Evolutionary conservation across 108 stramenopile genomes (phyloP).

Genomic region (Cyclotella atomus): DNA sequence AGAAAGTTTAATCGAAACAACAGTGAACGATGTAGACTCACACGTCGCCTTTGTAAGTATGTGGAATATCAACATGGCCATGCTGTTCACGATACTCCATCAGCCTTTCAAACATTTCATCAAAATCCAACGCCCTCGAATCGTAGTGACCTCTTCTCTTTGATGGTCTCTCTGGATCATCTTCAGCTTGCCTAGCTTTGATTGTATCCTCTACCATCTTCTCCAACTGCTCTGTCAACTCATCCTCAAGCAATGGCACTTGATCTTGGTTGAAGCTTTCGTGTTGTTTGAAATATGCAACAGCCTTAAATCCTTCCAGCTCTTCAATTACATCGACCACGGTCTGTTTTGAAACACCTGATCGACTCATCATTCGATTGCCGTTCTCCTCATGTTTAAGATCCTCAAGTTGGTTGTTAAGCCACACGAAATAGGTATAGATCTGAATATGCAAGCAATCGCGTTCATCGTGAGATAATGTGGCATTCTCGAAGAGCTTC

Average conservation of each 20-base stretch:
- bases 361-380: background rate
- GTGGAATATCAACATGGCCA: slow-evolving; percentile 8
- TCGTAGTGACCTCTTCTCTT: background rate
- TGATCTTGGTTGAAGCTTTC: background rate
- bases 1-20: background rate
- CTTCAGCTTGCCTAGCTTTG: background rate
- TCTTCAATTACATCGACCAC: background rate
- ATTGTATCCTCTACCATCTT: background rate
- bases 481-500: background rate
- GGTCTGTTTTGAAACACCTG: background rate
- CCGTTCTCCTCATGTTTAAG: background rate
- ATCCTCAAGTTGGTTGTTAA: background rate
- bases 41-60: slow-evolving; percentile 7
- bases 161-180: background rate
- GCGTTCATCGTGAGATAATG: background rate
- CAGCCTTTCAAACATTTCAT: slow-evolving; percentile 16
- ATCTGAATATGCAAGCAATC: slow-evolving; percentile 4
- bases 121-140: slow-evolving; percentile 4
- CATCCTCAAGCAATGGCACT: background rate
- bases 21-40: background rate
- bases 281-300: background rate
- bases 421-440: slow-evolving; percentile 3
- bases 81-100: background rate
- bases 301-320: background rate
- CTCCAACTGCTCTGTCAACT: background rate